Base-by-base conservation (phyloP, 192 early-diverging fungal species). In the Funneliformis geosporum region DNA sequence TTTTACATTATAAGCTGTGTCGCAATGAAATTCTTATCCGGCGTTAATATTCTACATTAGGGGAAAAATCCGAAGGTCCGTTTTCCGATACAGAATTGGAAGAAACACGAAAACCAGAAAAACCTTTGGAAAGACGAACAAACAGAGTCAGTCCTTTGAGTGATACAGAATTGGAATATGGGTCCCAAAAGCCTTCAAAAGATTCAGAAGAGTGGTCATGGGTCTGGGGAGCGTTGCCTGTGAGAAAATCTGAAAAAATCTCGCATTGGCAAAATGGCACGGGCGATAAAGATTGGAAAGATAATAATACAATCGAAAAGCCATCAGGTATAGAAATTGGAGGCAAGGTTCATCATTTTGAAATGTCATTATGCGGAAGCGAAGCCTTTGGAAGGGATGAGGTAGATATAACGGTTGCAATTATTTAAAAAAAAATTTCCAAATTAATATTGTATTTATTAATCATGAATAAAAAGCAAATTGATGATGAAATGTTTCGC, bases 221-320 rank as follows among this genome's bases (percentile, higher is more conserved):
- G 93, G 85, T 86, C 21, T 94, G 93, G 93, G 92, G 93, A 18
- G 85, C 88, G 5, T 71, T 93, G 27, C 93, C 92, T 7, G 87
- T 87, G 6, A 89, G 90, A 75, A 83, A 79, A 69, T 64, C 62
- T 10, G 83, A 89, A 21, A 81, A 84, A 38, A 80, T 83, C 2
- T 81, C 83, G 44, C 66, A 28, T 23, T 46, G 64, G 38, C 80
- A 83, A 11, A 85, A 87, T 25, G 75, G 55, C 7, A 61, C 77
- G 18, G 69, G 69, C 8, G 81, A 83, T 27, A 83, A 85, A 62
- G 81, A 84, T 25, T 78, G 82, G 11, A 82, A 73, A 46, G 76
- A 85, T 60, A 60, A 80, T 55, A 46, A 82, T 25, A 50, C 47
- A 43, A 25, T 5, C 25, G 71, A 85, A 66, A 40, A 82, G n/a